Evolutionary conservation across 1,284 basidiomycete species (phyloP), one percentile per base, ranked within the genome.

Genomic region (Sanghuangporus baumii): DNA sequence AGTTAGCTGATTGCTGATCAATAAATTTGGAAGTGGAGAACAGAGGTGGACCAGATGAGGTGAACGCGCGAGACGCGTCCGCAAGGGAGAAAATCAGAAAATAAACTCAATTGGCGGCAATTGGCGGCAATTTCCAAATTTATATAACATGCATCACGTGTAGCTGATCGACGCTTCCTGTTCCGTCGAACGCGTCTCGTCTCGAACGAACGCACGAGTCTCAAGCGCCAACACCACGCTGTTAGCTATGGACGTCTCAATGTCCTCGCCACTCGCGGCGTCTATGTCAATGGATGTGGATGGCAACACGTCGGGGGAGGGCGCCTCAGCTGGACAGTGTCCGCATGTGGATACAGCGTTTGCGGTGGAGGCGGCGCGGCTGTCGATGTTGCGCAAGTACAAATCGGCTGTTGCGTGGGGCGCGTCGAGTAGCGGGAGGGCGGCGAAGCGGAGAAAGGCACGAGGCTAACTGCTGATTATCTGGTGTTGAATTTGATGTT

Each of bases 371-470:
- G 64, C 69, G 3, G 68, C 70, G 20, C 65, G 68, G 26, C 64
- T 66, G 12, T 64, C 65, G 4, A 52, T 76, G 38, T 61, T 77
- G 52, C 67, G 69, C 61, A 78, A 75, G 68, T 80, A 75, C 67
- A 77, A 72, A 66, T 69, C 67, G 9, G 73, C 74, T 3, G 72
- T 78, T 3, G 72, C 70, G 0, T 82, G 81, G 81, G 69, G 73
- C 40, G 73, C 74, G 6, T 71, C 70, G 26, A 69, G 74, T 7
- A 69, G 71, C 0, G 65, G 69, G 7, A 57, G 68, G n/a, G 71
- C 78, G 16, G 68, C 74, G 20, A 82, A 82, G 63, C 76, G 80
- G 38, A 71, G 79, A 56, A 81, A 79, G 75, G 81, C 79, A 16
- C 2, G 71, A 57, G 56, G 31, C 12, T 9, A 55, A 26, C 26